These are phyloP conservation scores for Xylaria intraflava DNA, from an alignment of 495 filamentous ascomycete genomes.

Conservation along the genomic window DNA sequence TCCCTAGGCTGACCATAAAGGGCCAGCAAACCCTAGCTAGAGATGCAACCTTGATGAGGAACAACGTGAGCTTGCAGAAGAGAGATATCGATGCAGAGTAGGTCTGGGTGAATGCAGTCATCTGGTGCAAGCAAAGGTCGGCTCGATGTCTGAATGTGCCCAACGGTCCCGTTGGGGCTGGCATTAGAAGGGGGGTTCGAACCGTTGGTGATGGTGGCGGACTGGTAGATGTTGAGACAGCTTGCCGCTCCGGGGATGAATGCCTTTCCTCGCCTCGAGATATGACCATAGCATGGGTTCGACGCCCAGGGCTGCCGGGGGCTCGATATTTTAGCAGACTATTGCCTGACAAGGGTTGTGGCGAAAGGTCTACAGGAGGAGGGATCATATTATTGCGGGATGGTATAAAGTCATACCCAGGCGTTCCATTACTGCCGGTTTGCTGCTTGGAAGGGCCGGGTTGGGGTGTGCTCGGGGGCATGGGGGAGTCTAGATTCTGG, in stretches of 20 bases:
- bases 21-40: slow-evolving; percentile 40
- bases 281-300: slow-evolving; percentile 26
- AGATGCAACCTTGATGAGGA: slow-evolving; percentile 36
- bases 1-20: slow-evolving; percentile 29
- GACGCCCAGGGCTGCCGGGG: slow-evolving; percentile 26
- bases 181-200: slow-evolving; percentile 49
- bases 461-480: slow-evolving; percentile 38
- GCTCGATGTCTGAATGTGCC: slow-evolving; percentile 31
- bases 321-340: slow-evolving; percentile 27
- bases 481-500: slow-evolving; percentile 52
- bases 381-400: slow-evolving; percentile 29
- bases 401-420: slow-evolving; percentile 23
- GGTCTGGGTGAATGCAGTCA: slow-evolving; percentile 11
- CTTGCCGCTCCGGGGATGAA: slow-evolving; percentile 12
- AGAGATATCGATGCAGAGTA: slow-evolving; percentile 20
- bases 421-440: slow-evolving; percentile 8
- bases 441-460: slow-evolving; percentile 35
- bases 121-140: slow-evolving; percentile 25
- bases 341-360: slow-evolving; percentile 21
- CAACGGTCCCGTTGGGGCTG: slow-evolving; percentile 45
- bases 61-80: slow-evolving; percentile 27
- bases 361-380: slow-evolving; percentile 18
- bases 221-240: slow-evolving; percentile 15
- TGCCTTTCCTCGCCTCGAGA: slow-evolving; percentile 32
- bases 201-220: slow-evolving; percentile 28